Evolutionary conservation across 768 basidiomycete genomes (phyloP).

Genomic region (Lenzites betulinus): DNA sequence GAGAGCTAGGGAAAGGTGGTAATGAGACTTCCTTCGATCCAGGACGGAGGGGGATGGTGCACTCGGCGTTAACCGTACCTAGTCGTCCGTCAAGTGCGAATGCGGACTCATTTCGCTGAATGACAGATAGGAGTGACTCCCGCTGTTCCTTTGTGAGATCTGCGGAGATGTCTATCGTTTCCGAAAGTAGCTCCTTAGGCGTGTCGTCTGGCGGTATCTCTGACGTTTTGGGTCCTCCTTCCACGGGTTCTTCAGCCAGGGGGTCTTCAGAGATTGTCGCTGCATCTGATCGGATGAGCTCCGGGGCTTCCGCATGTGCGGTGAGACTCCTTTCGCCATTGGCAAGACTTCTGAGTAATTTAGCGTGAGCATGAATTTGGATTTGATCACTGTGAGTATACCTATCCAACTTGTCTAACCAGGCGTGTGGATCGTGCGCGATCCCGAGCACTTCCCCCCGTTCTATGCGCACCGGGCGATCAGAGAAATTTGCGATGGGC

Average conservation of each 20-base stretch:
- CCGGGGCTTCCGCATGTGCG: background rate
- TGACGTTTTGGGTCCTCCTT: constrained; percentile 35
- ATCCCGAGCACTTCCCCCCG: constrained; percentile 13
- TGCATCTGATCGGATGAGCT: background rate
- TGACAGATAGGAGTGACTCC: background rate
- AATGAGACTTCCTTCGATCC: constrained; percentile 22
- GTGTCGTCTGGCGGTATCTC: constrained; percentile 27
- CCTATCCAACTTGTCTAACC: constrained; percentile 2
- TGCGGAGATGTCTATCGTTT: background rate
- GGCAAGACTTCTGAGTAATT: background rate
- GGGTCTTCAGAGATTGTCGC: background rate
- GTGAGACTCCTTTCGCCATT: constrained; percentile 3
- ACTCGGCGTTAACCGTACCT: constrained; percentile 20
- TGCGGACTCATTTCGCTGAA: constrained; percentile 14
- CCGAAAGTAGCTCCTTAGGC: too few relatives aligned
- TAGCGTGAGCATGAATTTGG: background rate
- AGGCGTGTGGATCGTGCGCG: background rate
- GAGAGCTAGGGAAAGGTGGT: constrained; percentile 26
- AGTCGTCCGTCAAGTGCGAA: constrained; percentile 30
- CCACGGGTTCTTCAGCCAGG: constrained; percentile 24
- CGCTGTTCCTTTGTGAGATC: background rate
- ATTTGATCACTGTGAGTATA: background rate
- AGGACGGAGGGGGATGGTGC: constrained; percentile 21
- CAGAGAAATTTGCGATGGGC: constrained; percentile 15
- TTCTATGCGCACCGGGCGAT: background rate